Conservation (phyloP, 1,284 basidiomycete genomes). For the Sphagnurus paluster region DNA sequence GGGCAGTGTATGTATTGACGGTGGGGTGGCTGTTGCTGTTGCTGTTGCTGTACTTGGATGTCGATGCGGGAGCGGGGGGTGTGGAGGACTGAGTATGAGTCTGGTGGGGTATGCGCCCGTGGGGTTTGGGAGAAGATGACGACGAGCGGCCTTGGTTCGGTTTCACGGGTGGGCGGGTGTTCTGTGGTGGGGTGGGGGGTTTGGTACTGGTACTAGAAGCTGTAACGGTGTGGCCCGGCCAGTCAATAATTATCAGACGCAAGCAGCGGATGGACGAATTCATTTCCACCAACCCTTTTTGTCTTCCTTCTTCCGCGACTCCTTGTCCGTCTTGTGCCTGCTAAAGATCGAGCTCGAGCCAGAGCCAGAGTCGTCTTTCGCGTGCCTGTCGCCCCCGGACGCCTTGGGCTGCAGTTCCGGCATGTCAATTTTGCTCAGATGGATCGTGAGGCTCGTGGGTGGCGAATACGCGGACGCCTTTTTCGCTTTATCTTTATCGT, state of each 20-base stretch:
- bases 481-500: constrained; percentile 44
- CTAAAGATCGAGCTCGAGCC: too few relatives aligned
- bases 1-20: neutral
- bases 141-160: constrained; percentile 5
- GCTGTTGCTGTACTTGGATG: too few relatives aligned
- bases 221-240: constrained; percentile 2
- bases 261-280: constrained; percentile 8
- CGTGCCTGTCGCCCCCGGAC: neutral
- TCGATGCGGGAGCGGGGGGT: constrained; percentile 10
- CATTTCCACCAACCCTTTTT: constrained; percentile 41
- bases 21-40: neutral
- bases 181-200: constrained; percentile 5
- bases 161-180: constrained; percentile 1
- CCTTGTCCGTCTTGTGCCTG: constrained; percentile 23
- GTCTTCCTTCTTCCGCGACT: constrained; percentile 33
- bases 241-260: constrained; percentile 2
- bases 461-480: constrained; percentile 53
- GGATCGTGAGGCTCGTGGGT: constrained; percentile 64
- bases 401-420: constrained; percentile 70
- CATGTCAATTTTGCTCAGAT: constrained; percentile 82
- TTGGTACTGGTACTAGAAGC: neutral
- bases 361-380: constrained; percentile 17
- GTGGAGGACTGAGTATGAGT: constrained; percentile 4
- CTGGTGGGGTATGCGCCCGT: constrained; percentile 5
- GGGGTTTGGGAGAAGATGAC: constrained; percentile 7